A percentile compares a stretch with the other conserved stretches of the same genome.
phyloP scores from a whole-genome alignment of 31 red algal species.

The Bonnemaisonia californica region DNA sequence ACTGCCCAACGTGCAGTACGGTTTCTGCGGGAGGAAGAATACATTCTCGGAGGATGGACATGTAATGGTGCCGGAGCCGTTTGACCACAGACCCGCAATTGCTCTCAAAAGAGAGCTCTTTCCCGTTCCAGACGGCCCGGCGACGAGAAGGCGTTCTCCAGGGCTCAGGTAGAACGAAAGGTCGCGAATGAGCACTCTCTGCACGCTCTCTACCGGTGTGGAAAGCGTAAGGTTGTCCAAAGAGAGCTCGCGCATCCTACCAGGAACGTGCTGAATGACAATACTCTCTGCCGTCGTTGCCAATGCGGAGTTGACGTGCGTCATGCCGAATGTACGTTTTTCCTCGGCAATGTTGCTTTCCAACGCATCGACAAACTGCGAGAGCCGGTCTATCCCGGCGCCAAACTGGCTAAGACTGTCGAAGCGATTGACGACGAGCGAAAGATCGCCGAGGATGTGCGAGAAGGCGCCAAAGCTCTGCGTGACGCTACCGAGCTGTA shows the following conservation, averaged over 20 bases:
- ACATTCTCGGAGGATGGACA: constrained; percentile 40
- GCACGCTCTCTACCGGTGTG: constrained; percentile 51
- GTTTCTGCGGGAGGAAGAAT: constrained; percentile 93
- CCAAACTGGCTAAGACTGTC: constrained; percentile 88
- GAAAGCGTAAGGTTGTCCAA: constrained; percentile 46
- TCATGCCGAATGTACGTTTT: constrained; percentile 22
- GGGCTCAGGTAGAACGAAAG: constrained; percentile 53
- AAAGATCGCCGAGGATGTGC: constrained; percentile 86
- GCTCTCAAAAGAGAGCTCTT: constrained; percentile 87
- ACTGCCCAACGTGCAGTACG: constrained; percentile 88
- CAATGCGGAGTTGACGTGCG: neutral
- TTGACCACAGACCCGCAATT: constrained; percentile 90
- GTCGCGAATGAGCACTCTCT: constrained; percentile 61
- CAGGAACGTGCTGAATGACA: constrained; percentile 14
- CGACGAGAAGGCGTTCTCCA: constrained; percentile 76
- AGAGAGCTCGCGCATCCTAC: neutral
- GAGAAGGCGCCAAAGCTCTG: constrained; percentile 92
- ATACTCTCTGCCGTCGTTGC: constrained; percentile 5
- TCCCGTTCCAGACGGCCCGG: constrained; percentile 82
- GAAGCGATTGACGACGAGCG: constrained; percentile 89
- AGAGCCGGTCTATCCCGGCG: constrained; percentile 86
- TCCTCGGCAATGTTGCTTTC: constrained; percentile 69
- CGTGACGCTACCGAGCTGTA: constrained; percentile 84
- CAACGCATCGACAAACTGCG: constrained; percentile 82
- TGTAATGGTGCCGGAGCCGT: constrained; percentile 66